Conservation (phyloP, 1,284 basidiomycete genomes). For the Fomitopsis betulina region DNA sequence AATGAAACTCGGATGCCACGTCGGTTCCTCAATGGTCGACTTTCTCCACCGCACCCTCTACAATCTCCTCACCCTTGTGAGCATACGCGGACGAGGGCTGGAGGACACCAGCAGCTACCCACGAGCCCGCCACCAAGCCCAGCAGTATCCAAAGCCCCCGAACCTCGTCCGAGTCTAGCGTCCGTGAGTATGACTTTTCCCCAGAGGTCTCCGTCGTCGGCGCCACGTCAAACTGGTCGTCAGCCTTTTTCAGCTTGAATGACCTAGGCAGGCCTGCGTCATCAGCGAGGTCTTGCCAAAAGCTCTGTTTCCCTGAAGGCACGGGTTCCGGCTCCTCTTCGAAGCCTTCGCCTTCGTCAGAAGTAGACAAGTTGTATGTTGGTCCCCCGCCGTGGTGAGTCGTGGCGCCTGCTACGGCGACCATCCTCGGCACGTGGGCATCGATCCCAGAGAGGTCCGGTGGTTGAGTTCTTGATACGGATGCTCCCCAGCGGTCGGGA, state of each 20-base stretch:
- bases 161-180: constrained; percentile 48
- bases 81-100: constrained; percentile 23
- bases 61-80: constrained; percentile 16
- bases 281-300: constrained; percentile 33
- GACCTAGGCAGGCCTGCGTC: constrained; percentile 33
- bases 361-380: constrained; percentile 43
- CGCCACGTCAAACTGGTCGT: constrained; percentile 17
- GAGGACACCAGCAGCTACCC: constrained; percentile 42
- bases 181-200: constrained; percentile 33
- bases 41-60: constrained; percentile 14
- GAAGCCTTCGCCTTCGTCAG: background rate
- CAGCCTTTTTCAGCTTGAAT: constrained; percentile 18
- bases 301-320: constrained; percentile 8
- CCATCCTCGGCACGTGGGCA: constrained; percentile 53
- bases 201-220: constrained; percentile 22
- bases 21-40: constrained; percentile 1
- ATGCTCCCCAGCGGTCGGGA: constrained; percentile 71
- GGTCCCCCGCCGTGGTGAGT: constrained; percentile 66
- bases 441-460: constrained; percentile 22
- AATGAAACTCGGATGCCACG: background rate
- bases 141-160: constrained; percentile 49
- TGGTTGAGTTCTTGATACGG: constrained; percentile 31
- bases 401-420: constrained; percentile 64
- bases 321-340: constrained; percentile 7
- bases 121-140: constrained; percentile 49